Percentiles rank a stretch among this genome's conserved stretches.
phyloP scores from a whole-genome alignment of 164 flowering plant species.

The Macadamia tetraphylla region DNA sequence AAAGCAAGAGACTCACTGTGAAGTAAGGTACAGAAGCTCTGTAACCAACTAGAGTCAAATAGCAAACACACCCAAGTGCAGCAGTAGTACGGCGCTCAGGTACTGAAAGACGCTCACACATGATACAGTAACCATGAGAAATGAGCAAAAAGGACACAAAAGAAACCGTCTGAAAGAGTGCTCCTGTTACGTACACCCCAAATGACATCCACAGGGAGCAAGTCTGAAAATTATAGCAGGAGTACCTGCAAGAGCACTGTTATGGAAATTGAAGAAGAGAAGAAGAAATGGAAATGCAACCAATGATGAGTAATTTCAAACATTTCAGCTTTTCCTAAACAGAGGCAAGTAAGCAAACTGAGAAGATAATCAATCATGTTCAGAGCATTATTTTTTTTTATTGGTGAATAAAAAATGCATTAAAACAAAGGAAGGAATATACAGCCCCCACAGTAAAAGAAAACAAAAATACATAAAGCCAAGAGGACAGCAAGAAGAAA shows the following conservation, averaged over 20 bases:
- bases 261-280: background rate
- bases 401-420: background rate
- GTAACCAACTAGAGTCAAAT: constrained; percentile 81
- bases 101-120: constrained; percentile 74
- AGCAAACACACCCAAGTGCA: constrained; percentile 69
- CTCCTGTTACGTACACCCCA: constrained; percentile 82
- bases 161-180: constrained; percentile 79
- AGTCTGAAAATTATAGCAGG: constrained; percentile 61
- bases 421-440: too few species aligned
- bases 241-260: constrained; percentile 55
- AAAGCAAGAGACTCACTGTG: constrained; percentile 46
- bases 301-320: background rate
- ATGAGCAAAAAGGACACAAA: constrained; percentile 79
- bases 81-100: constrained; percentile 70
- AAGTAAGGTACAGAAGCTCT: constrained; percentile 86
- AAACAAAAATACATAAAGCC: too few species aligned
- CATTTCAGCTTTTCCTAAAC: background rate
- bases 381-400: background rate
- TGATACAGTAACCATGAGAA: constrained; percentile 89
- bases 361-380: background rate
- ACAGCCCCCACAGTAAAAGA: too few species aligned
- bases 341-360: background rate
- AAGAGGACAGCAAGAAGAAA: too few species aligned
- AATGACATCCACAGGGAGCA: constrained; percentile 98
- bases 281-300: background rate